Conservation (phyloP, 805 yeast genomes). For the Cyberlindnera mississippiensis region DNA sequence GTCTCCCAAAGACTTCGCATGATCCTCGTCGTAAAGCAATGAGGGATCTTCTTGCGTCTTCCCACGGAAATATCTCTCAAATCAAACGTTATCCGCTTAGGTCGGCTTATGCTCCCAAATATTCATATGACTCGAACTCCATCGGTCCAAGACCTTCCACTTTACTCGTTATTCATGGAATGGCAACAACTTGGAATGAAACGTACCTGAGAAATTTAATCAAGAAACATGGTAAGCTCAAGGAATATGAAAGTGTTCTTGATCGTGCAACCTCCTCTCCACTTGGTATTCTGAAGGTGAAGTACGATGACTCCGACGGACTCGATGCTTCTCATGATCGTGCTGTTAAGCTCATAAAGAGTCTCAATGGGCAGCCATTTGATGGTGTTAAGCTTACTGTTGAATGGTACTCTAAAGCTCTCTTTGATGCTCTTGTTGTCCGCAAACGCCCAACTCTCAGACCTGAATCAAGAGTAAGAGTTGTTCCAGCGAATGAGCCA, state of each 20-base stretch:
- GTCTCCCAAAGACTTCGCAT: conserved; percentile 10
- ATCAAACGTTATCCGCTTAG: conserved; percentile 38
- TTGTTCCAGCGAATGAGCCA: too few species aligned
- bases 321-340: too few species aligned
- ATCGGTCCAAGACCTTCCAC: conserved; percentile 70
- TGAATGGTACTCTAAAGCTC: too few species aligned
- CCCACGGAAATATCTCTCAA: too few species aligned
- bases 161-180: conserved; percentile 67
- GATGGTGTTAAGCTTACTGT: too few species aligned
- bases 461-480: too few species aligned
- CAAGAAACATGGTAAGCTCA: conserved; percentile 55
- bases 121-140: conserved; percentile 60
- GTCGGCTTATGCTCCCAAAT: conserved; percentile 36
- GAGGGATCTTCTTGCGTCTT: conserved; percentile 7
- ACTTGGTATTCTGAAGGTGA: conserved; percentile 62
- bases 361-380: too few species aligned
- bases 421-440: too few species aligned
- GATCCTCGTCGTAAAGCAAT: conserved; percentile 42
- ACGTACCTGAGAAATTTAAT: conserved; percentile 44
- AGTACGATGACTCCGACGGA: conserved; percentile 28
- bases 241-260: conserved; percentile 51
- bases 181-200: conserved; percentile 52
- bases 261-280: conserved; percentile 80
- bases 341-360: too few species aligned
- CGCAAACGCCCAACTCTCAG: too few species aligned